phyloP scores from a whole-genome alignment of 176 grass and related monocot genomes.

The Cymbopogon citratus region DNA sequence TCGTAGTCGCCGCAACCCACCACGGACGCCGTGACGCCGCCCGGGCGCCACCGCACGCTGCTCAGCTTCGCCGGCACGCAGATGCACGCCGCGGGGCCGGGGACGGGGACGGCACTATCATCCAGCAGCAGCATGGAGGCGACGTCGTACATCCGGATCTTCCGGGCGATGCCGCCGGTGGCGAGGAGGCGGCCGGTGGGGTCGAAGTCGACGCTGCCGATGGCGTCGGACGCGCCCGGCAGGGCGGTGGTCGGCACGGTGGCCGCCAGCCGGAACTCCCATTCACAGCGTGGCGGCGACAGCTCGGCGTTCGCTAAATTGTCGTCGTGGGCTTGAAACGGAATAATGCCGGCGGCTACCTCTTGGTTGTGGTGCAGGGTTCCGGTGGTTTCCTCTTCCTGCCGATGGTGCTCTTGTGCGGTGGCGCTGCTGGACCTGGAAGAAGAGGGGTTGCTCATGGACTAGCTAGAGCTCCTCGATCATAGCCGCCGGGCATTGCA shows the following conservation, averaged over 20 bases:
- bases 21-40: background rate
- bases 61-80: conserved; percentile 94
- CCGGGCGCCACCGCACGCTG: conserved; percentile 74
- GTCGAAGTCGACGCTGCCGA: conserved; percentile 76
- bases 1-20: conserved; percentile 90
- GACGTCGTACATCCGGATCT: conserved; percentile 65
- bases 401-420: background rate
- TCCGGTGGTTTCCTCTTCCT: background rate
- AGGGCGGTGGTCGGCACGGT: conserved; percentile 56
- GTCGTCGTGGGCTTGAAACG: background rate
- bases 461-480: background rate
- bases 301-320: background rate
- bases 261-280: conserved; percentile 65
- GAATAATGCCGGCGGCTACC: background rate
- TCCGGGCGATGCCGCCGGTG: conserved; percentile 85
- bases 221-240: conserved; percentile 46
- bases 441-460: conserved; percentile 36
- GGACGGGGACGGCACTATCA: rapidly evolving
- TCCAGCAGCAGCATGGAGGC: background rate
- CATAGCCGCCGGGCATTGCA: conserved; percentile 10
- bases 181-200: conserved; percentile 56
- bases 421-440: background rate
- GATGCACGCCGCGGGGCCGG: conserved; percentile 35
- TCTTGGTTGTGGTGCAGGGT: no score
- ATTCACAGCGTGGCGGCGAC: conserved; percentile 48